Evolutionary conservation across 2,329 filamentous ascomycete genomes (phyloP).

Genomic region (Pezizomycotina sp.): DNA sequence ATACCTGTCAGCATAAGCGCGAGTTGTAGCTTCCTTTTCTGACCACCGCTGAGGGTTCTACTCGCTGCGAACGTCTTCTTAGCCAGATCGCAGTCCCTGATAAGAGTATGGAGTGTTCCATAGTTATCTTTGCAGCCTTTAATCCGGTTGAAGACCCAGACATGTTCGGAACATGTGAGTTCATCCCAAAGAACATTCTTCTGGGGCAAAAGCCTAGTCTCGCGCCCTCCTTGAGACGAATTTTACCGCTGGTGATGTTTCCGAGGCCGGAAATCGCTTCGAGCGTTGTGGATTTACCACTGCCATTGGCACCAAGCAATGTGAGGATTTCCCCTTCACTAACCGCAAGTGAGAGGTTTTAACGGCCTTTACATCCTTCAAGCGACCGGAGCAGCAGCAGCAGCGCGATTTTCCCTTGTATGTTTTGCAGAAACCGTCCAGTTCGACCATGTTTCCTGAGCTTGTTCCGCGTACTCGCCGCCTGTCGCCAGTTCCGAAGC

Average conservation of each 20-base stretch:
- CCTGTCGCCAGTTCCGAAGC: constrained; percentile 52
- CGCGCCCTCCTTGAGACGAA: constrained; percentile 69
- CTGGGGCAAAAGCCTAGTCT: constrained; percentile 33
- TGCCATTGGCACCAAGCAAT: constrained; percentile 74
- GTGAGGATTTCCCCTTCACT: constrained; percentile 69
- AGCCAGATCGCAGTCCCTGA: constrained; percentile 55
- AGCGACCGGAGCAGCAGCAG: constrained; percentile 32
- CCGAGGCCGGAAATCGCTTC: constrained; percentile 75
- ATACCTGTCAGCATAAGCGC: constrained; percentile 91
- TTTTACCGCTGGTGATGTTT: constrained; percentile 56
- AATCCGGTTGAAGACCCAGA: constrained; percentile 65
- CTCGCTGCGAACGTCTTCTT: constrained; percentile 56
- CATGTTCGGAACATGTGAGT: constrained; percentile 70
- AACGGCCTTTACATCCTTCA: constrained; percentile 63
- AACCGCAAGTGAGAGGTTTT: constrained; percentile 55
- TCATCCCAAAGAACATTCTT: constrained; percentile 91
- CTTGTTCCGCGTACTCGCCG: constrained; percentile 24
- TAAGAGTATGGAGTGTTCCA: constrained; percentile 45
- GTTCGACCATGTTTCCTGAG: constrained; percentile 43
- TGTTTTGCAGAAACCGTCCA: constrained; percentile 60
- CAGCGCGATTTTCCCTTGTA: constrained; percentile 45
- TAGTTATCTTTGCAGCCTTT: constrained; percentile 48
- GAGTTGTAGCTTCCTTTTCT: constrained; percentile 81
- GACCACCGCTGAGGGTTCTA: constrained; percentile 70
- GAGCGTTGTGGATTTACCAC: constrained; percentile 76